These are phyloP conservation scores for Calonectria hongkongensis DNA, from an alignment of 2,329 filamentous ascomycete genomes.

Conservation along the genomic window DNA sequence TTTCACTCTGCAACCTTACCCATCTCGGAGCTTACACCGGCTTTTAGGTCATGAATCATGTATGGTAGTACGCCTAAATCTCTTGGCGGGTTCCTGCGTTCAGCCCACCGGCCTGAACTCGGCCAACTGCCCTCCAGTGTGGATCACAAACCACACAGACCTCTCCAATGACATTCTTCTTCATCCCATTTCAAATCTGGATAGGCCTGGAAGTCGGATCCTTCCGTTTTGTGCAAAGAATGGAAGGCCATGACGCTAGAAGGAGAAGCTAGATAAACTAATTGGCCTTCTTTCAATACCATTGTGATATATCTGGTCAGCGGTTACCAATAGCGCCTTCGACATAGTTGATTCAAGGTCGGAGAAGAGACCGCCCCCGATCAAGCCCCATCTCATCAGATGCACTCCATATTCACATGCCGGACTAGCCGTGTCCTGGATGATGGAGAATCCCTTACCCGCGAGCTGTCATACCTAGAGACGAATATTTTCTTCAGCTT, in stretches of 20 bases:
- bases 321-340: not conserved
- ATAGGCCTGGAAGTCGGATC: not conserved
- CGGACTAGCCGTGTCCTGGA: not conserved
- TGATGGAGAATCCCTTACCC: not conserved
- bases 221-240: not conserved
- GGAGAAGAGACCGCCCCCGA: constrained; percentile 5
- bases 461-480: not conserved
- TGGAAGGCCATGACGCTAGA: not conserved
- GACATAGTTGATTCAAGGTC: not conserved
- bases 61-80: constrained; percentile 11
- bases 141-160: not conserved
- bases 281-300: not conserved
- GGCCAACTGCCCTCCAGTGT: not conserved
- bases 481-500: not conserved
- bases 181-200: not conserved
- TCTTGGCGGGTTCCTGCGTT: constrained; percentile 14
- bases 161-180: not conserved
- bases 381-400: not conserved
- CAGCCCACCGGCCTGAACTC: not conserved
- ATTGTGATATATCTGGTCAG: not conserved
- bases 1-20: constrained; percentile 12
- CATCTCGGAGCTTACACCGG: not conserved
- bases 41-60: constrained; percentile 6
- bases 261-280: not conserved
- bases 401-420: not conserved